These are phyloP conservation scores for Oryza nivara DNA, from an alignment of 176 grass and related monocot genomes.

Conservation along the genomic window DNA sequence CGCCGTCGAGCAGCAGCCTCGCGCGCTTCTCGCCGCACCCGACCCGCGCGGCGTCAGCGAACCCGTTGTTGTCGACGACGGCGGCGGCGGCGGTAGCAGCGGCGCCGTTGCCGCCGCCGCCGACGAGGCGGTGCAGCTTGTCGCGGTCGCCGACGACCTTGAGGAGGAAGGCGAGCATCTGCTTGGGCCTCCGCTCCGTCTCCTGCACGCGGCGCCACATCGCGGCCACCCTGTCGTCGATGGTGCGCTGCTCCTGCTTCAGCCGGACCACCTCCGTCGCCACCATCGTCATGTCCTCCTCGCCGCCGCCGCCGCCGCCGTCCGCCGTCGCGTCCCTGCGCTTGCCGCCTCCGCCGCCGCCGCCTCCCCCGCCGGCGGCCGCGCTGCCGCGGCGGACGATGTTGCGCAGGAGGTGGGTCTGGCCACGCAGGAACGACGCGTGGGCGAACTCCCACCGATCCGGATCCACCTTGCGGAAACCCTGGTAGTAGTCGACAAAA, in stretches of 20 bases:
- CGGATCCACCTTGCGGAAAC: slow-evolving; percentile 86
- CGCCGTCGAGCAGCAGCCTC: slow-evolving; percentile 41
- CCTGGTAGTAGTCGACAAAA: slow-evolving; percentile 32
- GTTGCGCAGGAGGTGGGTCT: slow-evolving; percentile 63
- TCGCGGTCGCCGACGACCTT: slow-evolving; percentile 64
- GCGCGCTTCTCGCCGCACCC: slow-evolving; percentile 51
- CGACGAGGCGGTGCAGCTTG: slow-evolving; percentile 59
- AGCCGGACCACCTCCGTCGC: slow-evolving; percentile 75
- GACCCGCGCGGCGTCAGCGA: background rate
- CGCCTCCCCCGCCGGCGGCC: background rate
- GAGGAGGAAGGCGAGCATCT: slow-evolving; percentile 85
- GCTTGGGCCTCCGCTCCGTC: slow-evolving; percentile 71
- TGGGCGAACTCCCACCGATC: slow-evolving; percentile 84
- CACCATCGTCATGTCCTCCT: slow-evolving; percentile 50
- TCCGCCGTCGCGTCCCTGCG: slow-evolving; percentile 33
- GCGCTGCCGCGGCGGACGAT: slow-evolving; percentile 59
- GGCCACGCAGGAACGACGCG: slow-evolving; percentile 67
- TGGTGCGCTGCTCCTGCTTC: slow-evolving; percentile 74
- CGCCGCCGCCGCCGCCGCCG: background rate
- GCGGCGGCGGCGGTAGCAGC: background rate
- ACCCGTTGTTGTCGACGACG: background rate
- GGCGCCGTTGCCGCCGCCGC: background rate
- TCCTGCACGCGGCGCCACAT: slow-evolving; percentile 90
- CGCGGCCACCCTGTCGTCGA: slow-evolving; percentile 59
- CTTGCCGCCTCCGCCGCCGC: slow-evolving; percentile 29